Conservation (phyloP, 805 yeast species). For the Wickerhamiella siamensis region DNA sequence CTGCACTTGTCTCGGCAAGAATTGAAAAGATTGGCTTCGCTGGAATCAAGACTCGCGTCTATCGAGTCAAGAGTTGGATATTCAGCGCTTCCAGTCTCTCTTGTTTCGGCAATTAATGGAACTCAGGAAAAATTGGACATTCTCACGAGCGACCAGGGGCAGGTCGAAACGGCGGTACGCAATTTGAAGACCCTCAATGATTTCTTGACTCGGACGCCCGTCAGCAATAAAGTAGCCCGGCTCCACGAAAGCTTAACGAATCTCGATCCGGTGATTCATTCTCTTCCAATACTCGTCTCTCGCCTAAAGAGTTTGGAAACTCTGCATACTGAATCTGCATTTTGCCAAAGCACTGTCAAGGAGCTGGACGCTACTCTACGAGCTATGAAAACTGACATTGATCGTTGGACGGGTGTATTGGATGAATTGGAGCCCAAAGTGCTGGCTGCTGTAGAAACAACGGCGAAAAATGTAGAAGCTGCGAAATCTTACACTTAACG, state of each 20-base stretch:
- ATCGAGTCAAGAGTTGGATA: slow-evolving; percentile 1
- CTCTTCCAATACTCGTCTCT: neutral
- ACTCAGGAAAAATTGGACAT: slow-evolving; percentile 1
- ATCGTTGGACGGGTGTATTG: neutral
- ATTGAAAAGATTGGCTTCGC: neutral
- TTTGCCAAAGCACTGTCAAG: neutral
- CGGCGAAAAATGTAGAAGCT: neutral
- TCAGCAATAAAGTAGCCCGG: neutral
- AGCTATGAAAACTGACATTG: slow-evolving; percentile 1
- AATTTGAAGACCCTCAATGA: neutral
- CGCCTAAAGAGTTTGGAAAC: slow-evolving; percentile 3
- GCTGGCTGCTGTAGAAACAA: neutral
- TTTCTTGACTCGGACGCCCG: neutral
- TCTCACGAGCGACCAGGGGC: neutral
- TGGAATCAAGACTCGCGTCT: neutral
- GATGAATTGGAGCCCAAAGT: slow-evolving; percentile 2
- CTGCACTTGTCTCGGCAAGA: neutral
- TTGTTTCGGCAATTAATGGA: neutral
- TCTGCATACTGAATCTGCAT: slow-evolving; percentile 1
- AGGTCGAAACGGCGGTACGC: neutral
- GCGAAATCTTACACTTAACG: neutral
- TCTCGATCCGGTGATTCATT: slow-evolving; percentile 2
- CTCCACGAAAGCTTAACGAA: neutral
- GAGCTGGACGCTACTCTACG: slow-evolving; percentile 4
- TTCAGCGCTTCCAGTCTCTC: neutral